phyloP scores from a whole-genome alignment of 768 basidiomycete species.

The Kwoniella sp. region DNA sequence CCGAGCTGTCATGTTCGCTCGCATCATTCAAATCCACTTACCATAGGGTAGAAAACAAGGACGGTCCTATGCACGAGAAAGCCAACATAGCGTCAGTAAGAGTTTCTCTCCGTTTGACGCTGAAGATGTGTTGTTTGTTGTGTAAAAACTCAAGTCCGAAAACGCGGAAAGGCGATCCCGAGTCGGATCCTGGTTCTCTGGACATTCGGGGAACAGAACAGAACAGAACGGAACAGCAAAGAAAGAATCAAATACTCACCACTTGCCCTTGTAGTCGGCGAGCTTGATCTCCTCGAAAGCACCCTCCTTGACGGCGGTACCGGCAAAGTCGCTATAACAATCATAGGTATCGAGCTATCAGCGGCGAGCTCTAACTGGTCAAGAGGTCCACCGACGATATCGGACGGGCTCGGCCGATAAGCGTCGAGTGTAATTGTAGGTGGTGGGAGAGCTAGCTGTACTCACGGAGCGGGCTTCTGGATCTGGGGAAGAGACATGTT shows the following conservation, averaged over 20 bases:
- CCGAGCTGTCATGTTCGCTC: too few species aligned
- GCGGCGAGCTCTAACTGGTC: neutral
- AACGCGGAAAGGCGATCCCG: constrained; percentile 33
- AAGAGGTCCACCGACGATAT: neutral
- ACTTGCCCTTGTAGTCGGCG: constrained; percentile 74
- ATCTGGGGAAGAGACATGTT: constrained; percentile 56
- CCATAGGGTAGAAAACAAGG: constrained; percentile 89
- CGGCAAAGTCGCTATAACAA: constrained; percentile 32
- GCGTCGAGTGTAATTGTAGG: neutral
- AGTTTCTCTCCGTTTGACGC: too few species aligned
- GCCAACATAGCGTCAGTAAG: constrained; percentile 1
- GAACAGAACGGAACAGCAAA: too few species aligned
- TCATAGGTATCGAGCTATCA: neutral
- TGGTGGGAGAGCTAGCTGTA: constrained; percentile 6
- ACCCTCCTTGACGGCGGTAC: constrained; percentile 71
- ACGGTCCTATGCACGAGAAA: constrained; percentile 68
- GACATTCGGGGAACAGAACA: neutral
- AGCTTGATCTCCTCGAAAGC: constrained; percentile 77
- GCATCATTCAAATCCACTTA: too few species aligned
- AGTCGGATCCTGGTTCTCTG: neutral
- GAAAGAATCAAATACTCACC: constrained; percentile 59
- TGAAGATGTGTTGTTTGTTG: neutral
- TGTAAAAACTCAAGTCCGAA: neutral
- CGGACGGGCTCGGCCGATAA: constrained; percentile 4
- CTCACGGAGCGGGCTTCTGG: constrained; percentile 77